Evolutionary conservation across 164 flowering plant species (phyloP).

Genomic region (Berberis thunbergii): DNA sequence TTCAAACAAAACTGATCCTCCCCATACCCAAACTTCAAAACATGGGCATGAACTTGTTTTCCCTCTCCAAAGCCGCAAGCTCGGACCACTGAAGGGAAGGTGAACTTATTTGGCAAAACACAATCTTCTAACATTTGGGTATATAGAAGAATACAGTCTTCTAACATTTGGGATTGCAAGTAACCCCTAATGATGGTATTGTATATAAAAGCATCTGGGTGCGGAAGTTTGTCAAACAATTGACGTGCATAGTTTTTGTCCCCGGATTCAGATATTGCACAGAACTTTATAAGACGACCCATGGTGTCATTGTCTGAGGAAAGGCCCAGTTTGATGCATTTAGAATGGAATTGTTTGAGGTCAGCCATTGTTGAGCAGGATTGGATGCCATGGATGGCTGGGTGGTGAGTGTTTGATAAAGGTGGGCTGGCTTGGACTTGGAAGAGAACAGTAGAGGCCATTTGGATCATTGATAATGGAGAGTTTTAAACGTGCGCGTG

Average conservation of each 20-base stretch:
- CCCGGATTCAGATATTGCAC: conserved; percentile 4
- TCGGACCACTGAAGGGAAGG: conserved; percentile 7
- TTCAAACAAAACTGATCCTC: conserved; percentile 19
- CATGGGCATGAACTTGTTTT: conserved; percentile 12
- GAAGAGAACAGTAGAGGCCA: too few relatives aligned
- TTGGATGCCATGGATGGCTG: conserved; percentile 3
- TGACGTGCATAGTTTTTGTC: conserved; percentile 7
- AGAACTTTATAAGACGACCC: conserved; percentile 11
- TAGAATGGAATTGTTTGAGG: conserved; percentile 7
- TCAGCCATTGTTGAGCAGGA: conserved; percentile 8
- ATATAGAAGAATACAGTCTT: conserved; percentile 2
- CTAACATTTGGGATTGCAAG: neutral
- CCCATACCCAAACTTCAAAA: conserved; percentile 10
- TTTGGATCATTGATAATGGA: too few relatives aligned
- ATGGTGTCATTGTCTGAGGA: conserved; percentile 9
- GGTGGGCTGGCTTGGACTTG: too few relatives aligned
- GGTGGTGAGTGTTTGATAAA: neutral
- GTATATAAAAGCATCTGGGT: conserved; percentile 13
- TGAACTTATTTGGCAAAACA: conserved; percentile 5
- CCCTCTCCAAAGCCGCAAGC: conserved; percentile 3
- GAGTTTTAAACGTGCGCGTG: too few relatives aligned
- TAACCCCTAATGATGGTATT: conserved; percentile 11
- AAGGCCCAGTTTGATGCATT: conserved; percentile 5
- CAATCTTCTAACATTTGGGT: conserved; percentile 8
- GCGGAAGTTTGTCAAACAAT: conserved; percentile 8